phyloP scores from a whole-genome alignment of 2,329 filamentous ascomycete species.

The Drechslera avenae region DNA sequence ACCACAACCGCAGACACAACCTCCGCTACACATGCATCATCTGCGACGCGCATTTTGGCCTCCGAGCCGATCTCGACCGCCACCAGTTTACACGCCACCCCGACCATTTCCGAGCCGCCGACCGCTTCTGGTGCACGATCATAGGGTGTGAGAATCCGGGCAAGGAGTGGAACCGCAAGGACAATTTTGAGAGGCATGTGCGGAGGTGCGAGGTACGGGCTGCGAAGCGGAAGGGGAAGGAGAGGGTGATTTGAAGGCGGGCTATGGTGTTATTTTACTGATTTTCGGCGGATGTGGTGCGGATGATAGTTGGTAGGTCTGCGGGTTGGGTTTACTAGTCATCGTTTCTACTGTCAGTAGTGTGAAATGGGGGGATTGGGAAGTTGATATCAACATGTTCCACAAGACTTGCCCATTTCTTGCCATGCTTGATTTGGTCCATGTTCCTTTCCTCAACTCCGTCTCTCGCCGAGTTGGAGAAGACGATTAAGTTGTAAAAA shows the following conservation, averaged over 20 bases:
- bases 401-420: no score
- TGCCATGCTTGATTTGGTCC: no score
- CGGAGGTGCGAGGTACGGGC: neutral
- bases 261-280: no score
- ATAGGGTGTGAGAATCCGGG: neutral
- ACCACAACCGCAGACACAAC: constrained; percentile 4
- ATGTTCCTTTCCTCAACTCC: no score
- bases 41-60: constrained; percentile 1
- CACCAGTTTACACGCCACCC: constrained; percentile 6
- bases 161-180: neutral
- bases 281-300: no score
- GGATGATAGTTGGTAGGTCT: no score
- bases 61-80: constrained; percentile 3
- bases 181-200: constrained; percentile 2
- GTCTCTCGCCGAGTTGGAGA: no score
- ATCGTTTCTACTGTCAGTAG: no score
- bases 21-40: constrained; percentile 3
- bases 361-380: no score
- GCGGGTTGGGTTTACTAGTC: no score
- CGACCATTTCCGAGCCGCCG: neutral
- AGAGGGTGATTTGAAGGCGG: neutral
- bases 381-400: no score
- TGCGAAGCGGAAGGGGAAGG: neutral
- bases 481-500: no score
- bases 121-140: neutral